Evolutionary conservation across 106 monocot genomes (phyloP), one percentile per base, ranked within the genome.

Genomic region (Allium sativum): DNA sequence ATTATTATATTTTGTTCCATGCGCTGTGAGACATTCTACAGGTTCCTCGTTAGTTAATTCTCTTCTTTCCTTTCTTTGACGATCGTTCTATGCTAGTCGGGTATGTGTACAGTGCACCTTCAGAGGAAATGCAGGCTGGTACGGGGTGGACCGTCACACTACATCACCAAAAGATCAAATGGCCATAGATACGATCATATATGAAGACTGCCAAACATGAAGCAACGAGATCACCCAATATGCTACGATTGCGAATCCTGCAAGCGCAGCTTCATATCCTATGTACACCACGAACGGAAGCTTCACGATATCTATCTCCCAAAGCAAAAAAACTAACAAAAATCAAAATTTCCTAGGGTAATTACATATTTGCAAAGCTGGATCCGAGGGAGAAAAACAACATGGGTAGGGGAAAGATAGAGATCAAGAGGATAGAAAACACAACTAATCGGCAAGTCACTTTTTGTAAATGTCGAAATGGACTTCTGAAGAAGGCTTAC

Each of bases 181-280:
- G 7, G 7, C 64, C 1, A 15, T 64, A 12, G 50, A 64, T 11
- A 46, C 64, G 14, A 21, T 21, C 11, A 64, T 50, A 0, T 64
- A 48, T 15, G 64, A 50, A 12, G 64, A 75, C 12, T 75, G 75
- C 19, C 40, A 20, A 6, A 15, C 56, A 1, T 75, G 56, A 57
- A 56, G 68, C 56, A 75, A 75, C n/a, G 56, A 56, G 16, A 0
- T 13, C 20, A 44, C 22, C 0, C 11, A 20, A 7, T 75, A 14
- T 75, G 75, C 41, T 75, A 69, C 42, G 44, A 64, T 8, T 75
- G 75, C 54, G 10, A 61, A 12, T 56, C 69, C 2, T 75, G 75
- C 75, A 75, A 64, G 18, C 12, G 21, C 10, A 64, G 64, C 0
- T 75, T 69, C 43, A 1, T 64, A 18, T 19, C 15, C 40, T 18